Evolutionary conservation across 805 yeast species (phyloP).

Genomic region (Yamadazyma tumulicola): DNA sequence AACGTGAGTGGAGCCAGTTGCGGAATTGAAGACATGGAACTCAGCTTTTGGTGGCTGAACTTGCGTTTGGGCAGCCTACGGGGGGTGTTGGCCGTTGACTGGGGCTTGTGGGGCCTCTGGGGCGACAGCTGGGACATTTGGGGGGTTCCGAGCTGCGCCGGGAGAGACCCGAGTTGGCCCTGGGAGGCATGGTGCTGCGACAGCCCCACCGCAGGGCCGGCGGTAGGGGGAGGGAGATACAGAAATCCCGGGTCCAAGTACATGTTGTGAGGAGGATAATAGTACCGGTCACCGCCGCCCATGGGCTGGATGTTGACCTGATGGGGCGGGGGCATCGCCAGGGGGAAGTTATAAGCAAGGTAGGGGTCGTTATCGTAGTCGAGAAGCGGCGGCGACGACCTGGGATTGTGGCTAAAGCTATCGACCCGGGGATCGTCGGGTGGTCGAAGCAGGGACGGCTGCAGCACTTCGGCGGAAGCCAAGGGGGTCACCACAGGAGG

Average conservation of each 20-base stretch:
- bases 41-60: slow-evolving; percentile 7
- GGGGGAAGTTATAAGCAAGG: slow-evolving; percentile 19
- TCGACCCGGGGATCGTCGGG: slow-evolving; percentile 7
- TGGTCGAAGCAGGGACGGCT: slow-evolving; percentile 1
- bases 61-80: slow-evolving; percentile 8
- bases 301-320: too few relatives aligned
- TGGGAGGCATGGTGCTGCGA: too few relatives aligned
- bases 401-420: not conserved
- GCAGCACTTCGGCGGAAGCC: not conserved
- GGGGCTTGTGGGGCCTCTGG: slow-evolving; percentile 9
- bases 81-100: slow-evolving; percentile 5
- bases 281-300: too few relatives aligned
- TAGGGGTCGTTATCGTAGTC: slow-evolving; percentile 12
- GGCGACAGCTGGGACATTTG: slow-evolving; percentile 3
- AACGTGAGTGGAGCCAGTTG: not conserved
- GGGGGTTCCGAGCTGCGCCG: too few relatives aligned
- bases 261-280: too few relatives aligned
- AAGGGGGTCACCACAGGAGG: not conserved
- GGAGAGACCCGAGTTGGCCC: too few relatives aligned
- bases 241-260: too few relatives aligned
- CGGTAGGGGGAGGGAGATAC: too few relatives aligned
- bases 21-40: slow-evolving; percentile 7
- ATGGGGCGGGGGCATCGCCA: not conserved
- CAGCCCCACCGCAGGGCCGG: too few relatives aligned
- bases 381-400: slow-evolving; percentile 5